A percentile compares a stretch with the other conserved stretches of the same genome.
Evolutionary conservation across 2,329 filamentous ascomycete species (phyloP).

Genomic region (Pseudocercospora ulei): DNA sequence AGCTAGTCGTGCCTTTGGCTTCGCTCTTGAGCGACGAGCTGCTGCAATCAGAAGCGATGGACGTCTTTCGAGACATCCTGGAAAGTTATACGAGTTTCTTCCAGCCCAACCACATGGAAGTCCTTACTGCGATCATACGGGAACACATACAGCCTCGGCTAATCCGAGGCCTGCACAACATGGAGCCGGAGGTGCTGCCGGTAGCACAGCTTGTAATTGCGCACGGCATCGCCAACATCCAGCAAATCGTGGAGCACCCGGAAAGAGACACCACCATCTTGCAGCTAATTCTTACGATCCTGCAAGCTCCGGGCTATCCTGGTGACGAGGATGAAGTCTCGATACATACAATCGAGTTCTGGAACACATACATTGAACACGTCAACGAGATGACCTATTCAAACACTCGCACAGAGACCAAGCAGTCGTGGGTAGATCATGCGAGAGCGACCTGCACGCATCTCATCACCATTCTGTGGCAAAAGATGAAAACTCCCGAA

Average conservation of each 20-base stretch:
- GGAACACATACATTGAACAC: conserved; percentile 62
- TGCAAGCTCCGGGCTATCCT: conserved; percentile 56
- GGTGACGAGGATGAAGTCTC: conserved; percentile 67
- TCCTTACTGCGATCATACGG: conserved; percentile 51
- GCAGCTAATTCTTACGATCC: conserved; percentile 51
- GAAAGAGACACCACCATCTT: conserved; percentile 47
- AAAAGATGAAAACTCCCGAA: conserved; percentile 47
- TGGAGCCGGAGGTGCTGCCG: conserved; percentile 50
- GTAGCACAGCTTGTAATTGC: conserved; percentile 58
- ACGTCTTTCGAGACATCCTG: conserved; percentile 56
- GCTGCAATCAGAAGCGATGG: conserved; percentile 52
- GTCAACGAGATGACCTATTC: conserved; percentile 52
- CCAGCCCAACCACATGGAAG: conserved; percentile 48
- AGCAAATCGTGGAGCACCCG: conserved; percentile 48
- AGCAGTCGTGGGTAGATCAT: conserved; percentile 48
- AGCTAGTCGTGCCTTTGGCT: conserved; percentile 52
- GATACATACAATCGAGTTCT: conserved; percentile 66
- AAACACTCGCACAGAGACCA: conserved; percentile 34
- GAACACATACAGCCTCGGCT: conserved; percentile 40
- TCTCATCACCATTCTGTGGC: conserved; percentile 33
- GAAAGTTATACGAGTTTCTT: conserved; percentile 57
- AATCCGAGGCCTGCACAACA: conserved; percentile 48
- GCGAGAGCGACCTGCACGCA: conserved; percentile 53
- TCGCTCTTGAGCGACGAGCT: conserved; percentile 50
- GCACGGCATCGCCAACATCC: conserved; percentile 57